Base-by-base conservation (phyloP, 352 stramenopile species). In the Phytophthora chlamydospora region DNA sequence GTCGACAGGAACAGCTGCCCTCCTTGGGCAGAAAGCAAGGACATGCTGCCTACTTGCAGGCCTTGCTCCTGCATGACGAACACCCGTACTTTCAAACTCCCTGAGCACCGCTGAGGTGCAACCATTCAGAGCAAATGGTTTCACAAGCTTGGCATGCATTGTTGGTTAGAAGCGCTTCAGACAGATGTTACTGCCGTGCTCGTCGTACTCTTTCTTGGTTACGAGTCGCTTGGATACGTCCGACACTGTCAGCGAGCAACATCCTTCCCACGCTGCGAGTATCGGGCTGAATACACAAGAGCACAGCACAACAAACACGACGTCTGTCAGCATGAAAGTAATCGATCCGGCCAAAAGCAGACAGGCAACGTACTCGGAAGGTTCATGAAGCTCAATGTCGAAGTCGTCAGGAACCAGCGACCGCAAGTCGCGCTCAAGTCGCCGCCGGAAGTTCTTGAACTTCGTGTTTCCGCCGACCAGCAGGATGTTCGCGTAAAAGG, bases 391-490 rank as follows among this genome's bases (percentile, higher is more conserved):
- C 7, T 35, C 36, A 31, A 91, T 73, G 2, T 70, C 68, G 34
- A 75, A 90, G 16, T 91, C 78, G 8, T 62, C 64, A 19, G 74
- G 56, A 3, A 88, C 76, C 10, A 95, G 58, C 11, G 85, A 67
- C 11, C 82, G 75, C 24, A 95, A 58, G 35, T 95, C 85, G 2
- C 29, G 54, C 53, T 86, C 66, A 0, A 98, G 66, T 6, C 91
- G 76, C 31, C 86, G 73, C 34, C 63, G 75, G 27, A 97, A 93
- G 68, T 95, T 87, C 12, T 66, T 75, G 56, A 98, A 89, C 50
- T 95, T 93, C 33, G 87, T 85, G 58, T 95, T 94, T 3, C 93
- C 93, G 35, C 93, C 93, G 2, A 95, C 81, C 7, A 98, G 56
- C 36, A 95, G 46, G 27, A 98, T 88, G 63, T 96, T 96, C 21